phyloP scores from a whole-genome alignment of 306 rosid species.

The Biancaea sappan region DNA sequence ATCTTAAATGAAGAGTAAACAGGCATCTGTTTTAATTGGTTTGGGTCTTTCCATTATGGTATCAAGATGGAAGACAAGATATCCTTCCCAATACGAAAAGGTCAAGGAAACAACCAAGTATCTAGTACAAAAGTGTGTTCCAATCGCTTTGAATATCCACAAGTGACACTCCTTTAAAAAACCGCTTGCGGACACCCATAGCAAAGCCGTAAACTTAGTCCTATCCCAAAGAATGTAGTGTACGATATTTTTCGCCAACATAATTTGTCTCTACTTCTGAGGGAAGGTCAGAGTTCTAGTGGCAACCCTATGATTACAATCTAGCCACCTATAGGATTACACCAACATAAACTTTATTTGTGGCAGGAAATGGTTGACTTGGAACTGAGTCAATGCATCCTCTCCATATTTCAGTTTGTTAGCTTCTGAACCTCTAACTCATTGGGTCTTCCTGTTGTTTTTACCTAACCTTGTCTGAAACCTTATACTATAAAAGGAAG shows the following conservation, averaged over 20 bases:
- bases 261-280: background rate
- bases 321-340: background rate
- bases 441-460: background rate
- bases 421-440: background rate
- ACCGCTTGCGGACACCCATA: no score
- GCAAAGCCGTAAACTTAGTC: no score
- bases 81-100: no score
- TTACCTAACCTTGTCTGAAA: conserved; percentile 7
- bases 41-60: conserved; percentile 8
- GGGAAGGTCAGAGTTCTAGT: conserved; percentile 25
- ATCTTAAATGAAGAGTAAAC: background rate
- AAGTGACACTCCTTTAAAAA: no score
- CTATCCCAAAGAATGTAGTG: no score
- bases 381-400: background rate
- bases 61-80: no score
- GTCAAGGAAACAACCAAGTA: no score
- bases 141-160: no score
- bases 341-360: conserved; percentile 14
- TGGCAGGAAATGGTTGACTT: background rate
- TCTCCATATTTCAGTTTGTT: background rate
- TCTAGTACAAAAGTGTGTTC: no score
- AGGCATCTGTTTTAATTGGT: conserved; percentile 22
- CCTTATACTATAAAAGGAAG: conserved; percentile 2
- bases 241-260: no score
- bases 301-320: conserved; percentile 13